Base-by-base conservation (phyloP, 2,329 filamentous ascomycete species). In the Teratosphaeria pseudoeucalypti region DNA sequence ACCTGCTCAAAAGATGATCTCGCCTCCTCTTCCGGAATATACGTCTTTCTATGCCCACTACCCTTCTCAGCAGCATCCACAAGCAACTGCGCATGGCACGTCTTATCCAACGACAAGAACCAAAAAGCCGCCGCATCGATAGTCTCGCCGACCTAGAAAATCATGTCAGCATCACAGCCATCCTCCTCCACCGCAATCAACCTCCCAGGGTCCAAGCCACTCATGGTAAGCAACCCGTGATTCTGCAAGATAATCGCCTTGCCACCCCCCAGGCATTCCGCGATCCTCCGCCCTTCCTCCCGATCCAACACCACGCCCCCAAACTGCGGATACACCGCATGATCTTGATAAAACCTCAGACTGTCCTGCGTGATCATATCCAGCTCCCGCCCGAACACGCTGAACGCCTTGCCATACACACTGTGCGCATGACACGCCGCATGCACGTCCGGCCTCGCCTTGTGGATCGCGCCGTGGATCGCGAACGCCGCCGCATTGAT, bases 341-440 rank as follows among this genome's bases (percentile, higher is more conserved):
- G 75, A 54, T 69, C 64, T 54, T 72, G 64, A 59, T 76, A 74
- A 64, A 77, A 79, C 2, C 76, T 66, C 55, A 77, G 63, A 43
- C 72, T 72, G 60, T 80, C 78, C 60, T 80, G 78, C 0, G 77
- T 80, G 34, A 79, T 77, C 64, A 76, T 78, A 23, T 78, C 74
- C 39, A 62, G 66, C 59, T 75, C 70, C 34, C 74, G 66, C 0
- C 78, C 78, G 65, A 80, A 80, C 0, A 74, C 75, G 19, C 72
- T 74, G 57, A 73, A 80, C 0, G 77, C 78, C 61, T 79, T 79
- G 4, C 78, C 78, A 58, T 77, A 74, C 1, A 77, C 74, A 34
- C 70, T 74, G 60, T 79, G 78, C 16, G 76, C 75, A 64, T 78
- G 77, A 70, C 10, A 72, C 66, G 60, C 68, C 71, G 54, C 75